Evolutionary conservation across 116 monocot genomes (phyloP), one percentile per base, ranked within the genome.

Genomic region (Cymodocea nodosa): DNA sequence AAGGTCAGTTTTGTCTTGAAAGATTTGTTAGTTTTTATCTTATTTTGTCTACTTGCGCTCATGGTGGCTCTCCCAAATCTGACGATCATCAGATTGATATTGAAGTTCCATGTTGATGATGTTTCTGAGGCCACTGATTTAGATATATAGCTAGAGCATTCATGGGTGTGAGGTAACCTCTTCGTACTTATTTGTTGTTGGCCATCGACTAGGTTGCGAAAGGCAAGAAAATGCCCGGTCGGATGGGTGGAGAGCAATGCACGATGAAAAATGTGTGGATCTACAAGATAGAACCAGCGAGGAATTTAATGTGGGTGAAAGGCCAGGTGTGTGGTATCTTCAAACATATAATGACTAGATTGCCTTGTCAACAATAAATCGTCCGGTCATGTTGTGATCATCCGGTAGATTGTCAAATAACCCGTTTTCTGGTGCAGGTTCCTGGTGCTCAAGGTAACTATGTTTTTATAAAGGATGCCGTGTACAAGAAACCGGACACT

Each of bases 361-460:
- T 44, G 23, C 19, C 7, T 62, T 62, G 11, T 19, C 37, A 19
- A 35, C n/a, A 39, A n/a, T 37, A 36, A n/a, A n/a, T 37, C 11
- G 18, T n/a, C 6, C 3, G 36, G 18, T 37, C 19, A 56, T 2
- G 56, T 2, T 56, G 10, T 56, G 2, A 20, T 56, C 23, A 18
- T 56, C 18, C 20, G n/a, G 18, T 23, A 20, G n/a, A 2, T 39
- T 62, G 16, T 51, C 15, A 22, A 35, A 50, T 51, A 24, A 23
- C 20, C 20, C 15, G 10, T 2, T 35, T 18, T 1, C 35, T 68
- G 35, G 51, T 73, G n/a, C 73, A 94, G 95, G 91, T 97, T 59
- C 95, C 95, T 39, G 95, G 95, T 63, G 87, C 95, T 19, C 87
- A 97, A 77, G 95, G 91, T 18, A 90, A 85, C 77, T 97, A 85